These are phyloP conservation scores for Cymbidium sinense DNA, from an alignment of 106 monocot genomes.

Conservation along the genomic window DNA sequence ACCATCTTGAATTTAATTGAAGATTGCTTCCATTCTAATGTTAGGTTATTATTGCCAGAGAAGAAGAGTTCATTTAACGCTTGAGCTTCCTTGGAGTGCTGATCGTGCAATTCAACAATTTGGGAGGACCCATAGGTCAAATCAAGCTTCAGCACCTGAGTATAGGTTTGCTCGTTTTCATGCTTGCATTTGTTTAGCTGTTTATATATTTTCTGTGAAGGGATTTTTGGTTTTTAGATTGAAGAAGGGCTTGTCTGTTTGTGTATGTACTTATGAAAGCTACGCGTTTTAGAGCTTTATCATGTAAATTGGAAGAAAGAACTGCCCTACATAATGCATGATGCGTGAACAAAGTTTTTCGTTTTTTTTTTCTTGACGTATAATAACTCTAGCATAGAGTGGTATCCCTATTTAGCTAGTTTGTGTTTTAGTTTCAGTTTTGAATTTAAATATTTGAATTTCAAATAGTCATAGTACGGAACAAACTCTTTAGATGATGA, in stretches of 20 bases:
- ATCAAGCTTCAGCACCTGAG: conserved; percentile 96
- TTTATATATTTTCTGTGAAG: neutral
- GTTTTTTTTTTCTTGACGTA: too few species aligned
- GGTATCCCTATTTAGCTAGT: neutral
- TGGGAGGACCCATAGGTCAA: conserved; percentile 96
- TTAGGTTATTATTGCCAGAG: conserved; percentile 27
- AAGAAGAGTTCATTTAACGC: conserved; percentile 93
- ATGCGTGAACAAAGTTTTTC: too few species aligned
- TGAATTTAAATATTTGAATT: too few species aligned
- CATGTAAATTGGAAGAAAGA: neutral
- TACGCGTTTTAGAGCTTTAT: neutral
- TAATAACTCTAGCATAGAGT: too few species aligned
- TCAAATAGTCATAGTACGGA: too few species aligned
- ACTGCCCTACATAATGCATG: neutral
- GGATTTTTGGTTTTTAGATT: neutral
- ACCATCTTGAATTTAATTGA: neutral
- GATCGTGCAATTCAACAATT: conserved; percentile 99
- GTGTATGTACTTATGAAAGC: neutral
- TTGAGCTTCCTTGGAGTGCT: conserved; percentile 99
- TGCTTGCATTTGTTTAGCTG: neutral
- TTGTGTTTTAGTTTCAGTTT: neutral
- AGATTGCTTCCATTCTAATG: neutral
- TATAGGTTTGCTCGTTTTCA: conserved; percentile 46
- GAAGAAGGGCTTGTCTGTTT: neutral
- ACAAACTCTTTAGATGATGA: too few species aligned